These are phyloP conservation scores for Hydnomerulius pinastri DNA, from an alignment of 768 basidiomycete genomes.

Conservation along the genomic window DNA sequence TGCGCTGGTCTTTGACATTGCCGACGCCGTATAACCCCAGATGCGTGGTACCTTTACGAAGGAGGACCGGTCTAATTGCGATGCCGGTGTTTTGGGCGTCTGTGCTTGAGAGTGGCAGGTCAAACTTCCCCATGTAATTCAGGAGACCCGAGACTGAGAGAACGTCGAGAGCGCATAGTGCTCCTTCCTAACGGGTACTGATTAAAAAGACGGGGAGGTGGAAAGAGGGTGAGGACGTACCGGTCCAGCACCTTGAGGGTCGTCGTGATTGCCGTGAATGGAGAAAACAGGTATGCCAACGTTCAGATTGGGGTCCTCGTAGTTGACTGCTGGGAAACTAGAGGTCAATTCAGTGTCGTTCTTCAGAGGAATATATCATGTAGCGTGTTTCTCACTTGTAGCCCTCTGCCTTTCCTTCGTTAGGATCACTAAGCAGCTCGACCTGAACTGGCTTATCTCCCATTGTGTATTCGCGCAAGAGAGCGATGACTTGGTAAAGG, in stretches of 20 bases:
- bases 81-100: slow-evolving; percentile 72
- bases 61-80: slow-evolving; percentile 84
- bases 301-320: slow-evolving; percentile 96
- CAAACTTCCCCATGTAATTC: slow-evolving; percentile 98
- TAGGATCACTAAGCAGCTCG: slow-evolving; percentile 90
- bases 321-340: slow-evolving; percentile 96
- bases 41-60: slow-evolving; percentile 82
- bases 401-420: slow-evolving; percentile 83
- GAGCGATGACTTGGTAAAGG: slow-evolving; percentile 84
- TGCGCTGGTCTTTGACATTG: slow-evolving; percentile 93
- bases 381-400: slow-evolving; percentile 62
- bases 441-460: slow-evolving; percentile 88
- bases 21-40: slow-evolving; percentile 96
- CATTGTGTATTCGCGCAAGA: slow-evolving; percentile 88
- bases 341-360: not conserved
- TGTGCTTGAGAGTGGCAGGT: slow-evolving; percentile 74
- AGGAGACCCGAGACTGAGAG: slow-evolving; percentile 91
- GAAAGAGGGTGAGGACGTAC: slow-evolving; percentile 45
- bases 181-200: slow-evolving; percentile 71
- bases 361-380: not conserved
- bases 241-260: slow-evolving; percentile 93
- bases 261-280: slow-evolving; percentile 99
- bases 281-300: slow-evolving; percentile 97
- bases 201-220: not conserved
- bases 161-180: slow-evolving; percentile 92